Evolutionary conservation across 2,329 filamentous ascomycete species (phyloP).

Genomic region (Fusarium multiceps): DNA sequence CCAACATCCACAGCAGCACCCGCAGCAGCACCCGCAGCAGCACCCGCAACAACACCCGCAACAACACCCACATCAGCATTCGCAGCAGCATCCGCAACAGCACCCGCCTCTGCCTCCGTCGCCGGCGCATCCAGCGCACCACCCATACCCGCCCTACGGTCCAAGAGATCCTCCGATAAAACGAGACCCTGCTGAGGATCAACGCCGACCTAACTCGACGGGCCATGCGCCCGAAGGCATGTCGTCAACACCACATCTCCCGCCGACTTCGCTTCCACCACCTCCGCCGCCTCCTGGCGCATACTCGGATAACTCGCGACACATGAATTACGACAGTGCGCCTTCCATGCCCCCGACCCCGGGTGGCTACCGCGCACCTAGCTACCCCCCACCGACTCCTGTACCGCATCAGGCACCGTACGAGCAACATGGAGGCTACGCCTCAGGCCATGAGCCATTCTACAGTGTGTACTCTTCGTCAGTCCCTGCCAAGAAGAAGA

Average conservation of each 20-base stretch:
- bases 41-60: constrained; percentile 49
- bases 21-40: constrained; percentile 25
- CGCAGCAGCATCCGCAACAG: constrained; percentile 29
- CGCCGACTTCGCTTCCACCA: constrained; percentile 48
- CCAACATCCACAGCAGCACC: constrained; percentile 26
- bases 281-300: constrained; percentile 46
- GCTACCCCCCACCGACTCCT: constrained; percentile 57
- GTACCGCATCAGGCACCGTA: constrained; percentile 54
- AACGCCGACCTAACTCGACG: constrained; percentile 65
- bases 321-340: constrained; percentile 65
- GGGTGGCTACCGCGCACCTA: constrained; percentile 55
- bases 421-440: constrained; percentile 50
- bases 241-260: constrained; percentile 49
- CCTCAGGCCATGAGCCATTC: constrained; percentile 51
- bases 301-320: constrained; percentile 62
- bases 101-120: constrained; percentile 52
- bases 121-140: constrained; percentile 54
- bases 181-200: constrained; percentile 64
- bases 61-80: constrained; percentile 35
- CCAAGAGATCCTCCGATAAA: constrained; percentile 66
- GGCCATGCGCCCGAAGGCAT: constrained; percentile 55
- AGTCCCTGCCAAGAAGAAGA: constrained; percentile 66
- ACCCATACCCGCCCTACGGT: constrained; percentile 58
- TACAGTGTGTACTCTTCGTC: constrained; percentile 58
- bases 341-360: constrained; percentile 59